These are phyloP conservation scores for Rubus idaeus DNA, from an alignment of 306 rosid genomes.

Conservation along the genomic window DNA sequence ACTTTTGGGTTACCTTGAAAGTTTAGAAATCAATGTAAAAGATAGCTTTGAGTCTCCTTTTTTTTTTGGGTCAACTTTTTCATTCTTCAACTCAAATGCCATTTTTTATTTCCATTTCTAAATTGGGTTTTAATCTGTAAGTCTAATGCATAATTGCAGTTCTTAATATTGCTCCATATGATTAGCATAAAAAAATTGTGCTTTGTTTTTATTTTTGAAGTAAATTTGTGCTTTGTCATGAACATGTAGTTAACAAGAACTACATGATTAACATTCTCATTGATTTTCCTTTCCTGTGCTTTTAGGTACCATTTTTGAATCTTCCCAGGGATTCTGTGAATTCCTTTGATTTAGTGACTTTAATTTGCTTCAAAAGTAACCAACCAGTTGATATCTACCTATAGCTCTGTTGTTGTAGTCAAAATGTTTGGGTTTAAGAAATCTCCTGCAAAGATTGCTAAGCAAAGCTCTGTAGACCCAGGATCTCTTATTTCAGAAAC, in stretches of 20 bases:
- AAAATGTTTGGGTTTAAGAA: conserved; percentile 70
- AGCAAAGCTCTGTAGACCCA: conserved; percentile 45
- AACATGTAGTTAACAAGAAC: neutral
- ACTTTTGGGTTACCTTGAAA: too few species aligned
- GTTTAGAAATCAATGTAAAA: too few species aligned
- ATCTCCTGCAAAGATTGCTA: conserved; percentile 43
- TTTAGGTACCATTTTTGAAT: neutral
- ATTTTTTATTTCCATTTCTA: neutral
- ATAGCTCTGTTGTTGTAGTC: neutral
- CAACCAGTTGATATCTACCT: neutral
- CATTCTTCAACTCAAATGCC: neutral
- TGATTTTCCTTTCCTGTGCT: neutral
- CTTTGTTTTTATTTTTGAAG: neutral
- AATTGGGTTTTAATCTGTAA: neutral
- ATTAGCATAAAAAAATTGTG: neutral
- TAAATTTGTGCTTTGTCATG: neutral
- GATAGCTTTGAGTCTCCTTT: too few species aligned
- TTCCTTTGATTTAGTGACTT: neutral
- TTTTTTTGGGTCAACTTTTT: neutral
- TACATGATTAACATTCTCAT: neutral
- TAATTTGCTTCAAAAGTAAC: neutral
- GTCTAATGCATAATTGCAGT: neutral
- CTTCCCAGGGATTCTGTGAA: conserved; percentile 7
- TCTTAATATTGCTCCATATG: neutral
- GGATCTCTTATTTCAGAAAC: conserved; percentile 36